Base-by-base conservation (phyloP, 768 basidiomycete species). In the Russula virescens region DNA sequence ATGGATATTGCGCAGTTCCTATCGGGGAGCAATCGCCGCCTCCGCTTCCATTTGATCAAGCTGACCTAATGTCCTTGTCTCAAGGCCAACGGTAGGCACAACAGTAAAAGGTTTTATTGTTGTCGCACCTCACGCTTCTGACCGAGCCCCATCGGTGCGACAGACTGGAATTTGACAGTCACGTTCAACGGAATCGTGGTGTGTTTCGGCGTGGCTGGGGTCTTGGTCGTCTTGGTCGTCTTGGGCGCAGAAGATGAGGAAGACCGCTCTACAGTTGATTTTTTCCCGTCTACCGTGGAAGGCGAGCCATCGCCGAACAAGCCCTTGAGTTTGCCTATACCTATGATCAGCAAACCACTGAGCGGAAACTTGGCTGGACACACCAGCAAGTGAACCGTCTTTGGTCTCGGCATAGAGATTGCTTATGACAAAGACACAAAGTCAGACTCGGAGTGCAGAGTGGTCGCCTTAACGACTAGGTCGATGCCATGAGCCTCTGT, bases 1-100 rank as follows among this genome's bases (percentile, higher is more conserved):
- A 55, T 98, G 83, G 26, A 82, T 79, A 74, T 99, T 99, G 34
- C 88, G 81, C 2, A 93, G 92, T 72, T 98, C 97, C 69, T 95
- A 95, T 35, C 86, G 86, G 56, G 84, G 83, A 35, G 78, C 80
- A 72, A 91, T 93, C 19, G 85, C 81, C 2, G 79, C 76, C 75
- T 88, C 85, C 8, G 77, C 72, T 67, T 96, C 91, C 62, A 96
- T 79, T 86, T 84, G 14, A 87, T 83, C 13, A 99, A 78, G 71
- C 95, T 97, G 64, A 10, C 8, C 26, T 14, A 45, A 28, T 66
- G 31, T 45, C 50, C 25, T n/a, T n/a, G 25, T 19, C 19, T 55
- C 19, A 61, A 56, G 4, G n/a, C 26, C 34, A 21, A 21, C 8
- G 31, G 19, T 18, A 16, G 10, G n/a, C n/a, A 18, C 19, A 55